Evolutionary conservation across 805 yeast species (phyloP).

Genomic region (Ascoidea tarda): DNA sequence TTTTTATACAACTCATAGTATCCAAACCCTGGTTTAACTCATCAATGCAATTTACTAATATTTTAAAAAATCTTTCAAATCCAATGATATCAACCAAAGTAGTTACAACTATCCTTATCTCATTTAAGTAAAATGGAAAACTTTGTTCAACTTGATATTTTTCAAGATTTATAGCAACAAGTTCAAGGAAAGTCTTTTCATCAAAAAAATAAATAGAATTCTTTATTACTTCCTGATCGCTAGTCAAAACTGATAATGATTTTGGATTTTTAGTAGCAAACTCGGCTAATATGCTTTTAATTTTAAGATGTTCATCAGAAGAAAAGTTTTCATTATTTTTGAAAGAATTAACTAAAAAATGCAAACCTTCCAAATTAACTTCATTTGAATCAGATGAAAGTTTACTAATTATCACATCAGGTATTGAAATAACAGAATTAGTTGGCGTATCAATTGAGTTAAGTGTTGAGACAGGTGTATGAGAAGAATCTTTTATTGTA

Average conservation of each 20-base stretch:
- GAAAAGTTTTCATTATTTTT: neutral
- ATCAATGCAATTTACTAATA: neutral
- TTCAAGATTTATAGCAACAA: neutral
- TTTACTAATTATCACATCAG: no score
- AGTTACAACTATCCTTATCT: no score
- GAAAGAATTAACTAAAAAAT: neutral
- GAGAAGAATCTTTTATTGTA: no score
- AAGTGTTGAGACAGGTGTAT: no score
- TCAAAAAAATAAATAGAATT: no score
- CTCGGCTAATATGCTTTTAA: neutral
- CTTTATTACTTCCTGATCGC: neutral
- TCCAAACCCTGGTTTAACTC: neutral
- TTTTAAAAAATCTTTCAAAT: neutral
- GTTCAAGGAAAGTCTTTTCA: neutral
- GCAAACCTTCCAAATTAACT: neutral
- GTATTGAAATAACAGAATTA: neutral
- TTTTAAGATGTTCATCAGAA: neutral
- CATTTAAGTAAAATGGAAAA: no score
- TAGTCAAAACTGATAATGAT: neutral
- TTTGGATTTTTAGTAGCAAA: neutral
- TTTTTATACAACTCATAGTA: neutral
- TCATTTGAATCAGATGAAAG: neutral
- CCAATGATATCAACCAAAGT: neutral
- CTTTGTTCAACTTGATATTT: no score
- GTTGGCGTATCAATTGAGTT: no score